Conservation (phyloP, 2,329 filamentous ascomycete species). For the Cordyceps cateniannulata region DNA sequence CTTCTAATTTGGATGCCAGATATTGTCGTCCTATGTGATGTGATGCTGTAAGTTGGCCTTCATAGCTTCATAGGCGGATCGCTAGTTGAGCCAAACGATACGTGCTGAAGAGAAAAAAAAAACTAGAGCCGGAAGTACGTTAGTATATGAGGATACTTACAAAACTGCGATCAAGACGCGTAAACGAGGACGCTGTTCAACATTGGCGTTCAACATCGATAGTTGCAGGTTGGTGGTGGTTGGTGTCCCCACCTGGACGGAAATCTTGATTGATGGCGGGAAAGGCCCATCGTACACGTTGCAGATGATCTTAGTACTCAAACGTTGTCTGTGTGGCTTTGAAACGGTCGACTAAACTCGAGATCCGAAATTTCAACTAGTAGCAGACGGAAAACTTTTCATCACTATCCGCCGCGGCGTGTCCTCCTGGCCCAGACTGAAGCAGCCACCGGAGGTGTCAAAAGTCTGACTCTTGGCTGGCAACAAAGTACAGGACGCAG, state of each 20-base stretch:
- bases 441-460: background rate
- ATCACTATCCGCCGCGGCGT: background rate
- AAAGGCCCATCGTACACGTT: no score
- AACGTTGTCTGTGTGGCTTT: background rate
- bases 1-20: no score
- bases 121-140: no score
- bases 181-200: no score
- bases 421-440: background rate
- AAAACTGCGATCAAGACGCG: no score
- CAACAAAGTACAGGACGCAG: background rate
- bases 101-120: no score
- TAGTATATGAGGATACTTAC: no score
- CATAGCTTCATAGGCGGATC: no score
- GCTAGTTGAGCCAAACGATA: no score
- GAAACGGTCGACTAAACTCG: background rate
- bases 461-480: background rate
- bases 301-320: no score
- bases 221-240: background rate
- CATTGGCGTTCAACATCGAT: background rate
- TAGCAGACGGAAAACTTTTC: background rate
- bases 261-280: conserved; percentile 1
- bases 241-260: background rate
- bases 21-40: no score
- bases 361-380: background rate
- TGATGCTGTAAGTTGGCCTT: no score